A percentile compares a stretch with the other conserved stretches of the same genome.
Conservation (phyloP, 768 basidiomycete species). For the Leucosporidium creatinivorum region DNA sequence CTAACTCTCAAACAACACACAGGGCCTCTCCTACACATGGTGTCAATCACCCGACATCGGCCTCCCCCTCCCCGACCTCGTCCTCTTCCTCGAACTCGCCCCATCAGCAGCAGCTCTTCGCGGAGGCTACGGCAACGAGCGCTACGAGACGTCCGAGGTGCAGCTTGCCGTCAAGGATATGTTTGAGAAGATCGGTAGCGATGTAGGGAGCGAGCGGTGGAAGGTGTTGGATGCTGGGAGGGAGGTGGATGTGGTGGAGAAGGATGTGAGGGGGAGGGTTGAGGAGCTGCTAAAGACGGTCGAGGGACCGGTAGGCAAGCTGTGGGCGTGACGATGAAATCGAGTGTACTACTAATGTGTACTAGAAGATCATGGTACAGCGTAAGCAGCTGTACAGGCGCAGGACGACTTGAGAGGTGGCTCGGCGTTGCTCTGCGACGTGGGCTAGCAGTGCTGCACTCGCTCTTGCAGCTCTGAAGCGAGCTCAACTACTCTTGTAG, state of each 20-base stretch:
- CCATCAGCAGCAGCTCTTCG: conserved; percentile 61
- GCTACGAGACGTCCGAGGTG: conserved; percentile 54
- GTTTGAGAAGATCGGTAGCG: conserved; percentile 14
- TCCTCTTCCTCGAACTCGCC: conserved; percentile 74
- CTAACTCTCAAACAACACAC: neutral
- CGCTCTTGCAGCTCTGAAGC: too few species aligned
- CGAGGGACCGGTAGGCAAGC: neutral
- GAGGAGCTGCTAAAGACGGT: neutral
- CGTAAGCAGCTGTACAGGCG: too few species aligned
- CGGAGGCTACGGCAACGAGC: conserved; percentile 37
- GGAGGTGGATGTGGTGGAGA: conserved; percentile 10
- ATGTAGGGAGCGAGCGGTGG: conserved; percentile 14
- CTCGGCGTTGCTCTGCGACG: too few species aligned
- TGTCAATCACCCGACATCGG: conserved; percentile 77
- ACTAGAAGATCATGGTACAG: too few species aligned
- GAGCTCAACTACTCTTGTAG: too few species aligned
- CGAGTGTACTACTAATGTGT: too few species aligned
- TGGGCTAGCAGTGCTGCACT: too few species aligned
- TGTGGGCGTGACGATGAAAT: too few species aligned
- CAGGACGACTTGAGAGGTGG: too few species aligned
- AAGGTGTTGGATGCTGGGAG: conserved; percentile 17
- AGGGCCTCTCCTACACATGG: conserved; percentile 67
- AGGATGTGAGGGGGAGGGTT: conserved; percentile 1
- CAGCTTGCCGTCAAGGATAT: conserved; percentile 7
- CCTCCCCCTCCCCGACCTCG: conserved; percentile 81